Base-by-base conservation (phyloP, 768 basidiomycete genomes). In the Leccinum longicurvipes region DNA sequence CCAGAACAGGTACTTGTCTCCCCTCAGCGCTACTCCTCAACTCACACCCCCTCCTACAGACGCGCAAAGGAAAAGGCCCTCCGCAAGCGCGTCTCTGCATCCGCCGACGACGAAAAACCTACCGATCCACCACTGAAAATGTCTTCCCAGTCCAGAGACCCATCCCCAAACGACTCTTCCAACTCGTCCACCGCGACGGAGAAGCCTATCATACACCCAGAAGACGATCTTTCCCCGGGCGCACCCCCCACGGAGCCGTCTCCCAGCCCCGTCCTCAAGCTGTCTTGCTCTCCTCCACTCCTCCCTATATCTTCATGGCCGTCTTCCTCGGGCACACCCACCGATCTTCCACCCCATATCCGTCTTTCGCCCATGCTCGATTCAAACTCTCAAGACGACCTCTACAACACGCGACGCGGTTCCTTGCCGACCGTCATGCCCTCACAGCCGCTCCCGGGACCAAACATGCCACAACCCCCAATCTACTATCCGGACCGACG, bases 1-100 rank as follows among this genome's bases (percentile, higher is more conserved):
- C 71, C 91, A 93, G 73, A 93, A 93, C 69, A 79, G 90, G 86
- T 89, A 64, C 54, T 68, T 65, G 47, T 31, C 56, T 42, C 58
- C 3, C 31, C 44, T 45, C 21, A 19, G 57, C 15, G 60, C 46
- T 54, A n/a, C 51, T 52, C 44, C 47, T 55, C 6, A 45, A 12
- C 60, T 61, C 21, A 68, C 53, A 1, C 34, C 60, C 34, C 4
- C 57, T 39, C 51, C 21, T 55, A 29, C 69, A 89, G 89, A 54
- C 87, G 91, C 54, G 91, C 91, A 51, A 93, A 93, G 72, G 89
- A 90, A 70, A 93, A 93, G 70, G 82, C 76, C 67, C 64, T 82
- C 77, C 74, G 81, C 76, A 47, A 78, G 74, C 66, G 87, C 84
- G 72, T 73, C 50, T 11, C 67, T 2, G 44, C 60, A 0, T 39